These are phyloP conservation scores for Pseudogymnoascus sp. DNA, from an alignment of 2,329 filamentous ascomycete genomes.

Conservation along the genomic window DNA sequence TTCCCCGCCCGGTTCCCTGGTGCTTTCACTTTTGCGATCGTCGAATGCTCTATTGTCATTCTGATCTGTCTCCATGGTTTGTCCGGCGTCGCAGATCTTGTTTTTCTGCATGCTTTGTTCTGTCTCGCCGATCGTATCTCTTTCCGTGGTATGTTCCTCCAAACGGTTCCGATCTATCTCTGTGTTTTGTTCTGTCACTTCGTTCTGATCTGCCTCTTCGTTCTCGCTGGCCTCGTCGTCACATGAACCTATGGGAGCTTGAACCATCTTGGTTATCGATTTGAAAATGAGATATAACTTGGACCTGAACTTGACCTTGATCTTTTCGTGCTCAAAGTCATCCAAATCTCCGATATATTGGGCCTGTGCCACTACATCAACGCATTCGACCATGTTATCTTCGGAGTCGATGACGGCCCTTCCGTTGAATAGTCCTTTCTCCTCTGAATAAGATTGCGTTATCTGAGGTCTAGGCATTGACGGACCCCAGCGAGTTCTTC, in stretches of 20 bases:
- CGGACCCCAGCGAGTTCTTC: not conserved
- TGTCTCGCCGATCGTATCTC: not conserved
- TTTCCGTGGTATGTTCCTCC: not conserved
- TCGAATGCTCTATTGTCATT: not conserved
- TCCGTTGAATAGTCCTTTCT: not conserved
- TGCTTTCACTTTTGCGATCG: not conserved
- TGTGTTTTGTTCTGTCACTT: not conserved
- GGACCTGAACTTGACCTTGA: not conserved
- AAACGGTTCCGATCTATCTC: not conserved
- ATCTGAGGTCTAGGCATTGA: not conserved
- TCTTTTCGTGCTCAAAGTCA: not conserved
- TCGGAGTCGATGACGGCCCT: not conserved
- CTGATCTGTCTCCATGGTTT: not conserved
- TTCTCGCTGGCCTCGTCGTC: not conserved
- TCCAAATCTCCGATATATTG: not conserved
- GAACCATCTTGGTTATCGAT: not conserved
- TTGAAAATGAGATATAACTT: not conserved
- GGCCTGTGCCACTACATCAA: not conserved
- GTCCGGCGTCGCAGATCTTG: no score
- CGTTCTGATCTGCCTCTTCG: not conserved
- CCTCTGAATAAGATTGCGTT: not conserved
- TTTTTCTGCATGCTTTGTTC: not conserved
- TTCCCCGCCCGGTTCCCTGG: not conserved
- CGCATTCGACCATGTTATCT: not conserved
- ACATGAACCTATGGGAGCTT: not conserved